A percentile compares a stretch with the other conserved stretches of the same genome.
phyloP scores from a whole-genome alignment of 2,329 filamentous ascomycete species.

The Amphichorda felina region DNA sequence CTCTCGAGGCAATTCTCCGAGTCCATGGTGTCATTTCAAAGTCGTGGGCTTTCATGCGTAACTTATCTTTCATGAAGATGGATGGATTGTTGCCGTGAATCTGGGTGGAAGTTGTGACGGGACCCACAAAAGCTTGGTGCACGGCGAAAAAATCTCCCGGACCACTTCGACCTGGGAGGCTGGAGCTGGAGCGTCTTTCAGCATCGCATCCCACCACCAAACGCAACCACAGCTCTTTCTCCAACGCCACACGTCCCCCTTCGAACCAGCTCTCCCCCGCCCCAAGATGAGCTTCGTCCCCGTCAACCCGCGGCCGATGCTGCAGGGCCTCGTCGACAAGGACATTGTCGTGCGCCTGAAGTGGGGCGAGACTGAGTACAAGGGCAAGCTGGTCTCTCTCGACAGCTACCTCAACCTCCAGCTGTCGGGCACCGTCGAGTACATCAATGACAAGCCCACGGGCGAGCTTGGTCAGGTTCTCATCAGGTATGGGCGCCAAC shows the following conservation, averaged over 20 bases:
- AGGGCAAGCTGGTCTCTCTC: constrained; percentile 80
- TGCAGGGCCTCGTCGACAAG: constrained; percentile 87
- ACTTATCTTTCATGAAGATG: no score
- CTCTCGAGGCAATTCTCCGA: no score
- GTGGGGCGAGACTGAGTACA: constrained; percentile 98
- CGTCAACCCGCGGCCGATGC: constrained; percentile 91
- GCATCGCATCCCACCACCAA: not conserved
- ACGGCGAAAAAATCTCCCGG: constrained; percentile 2
- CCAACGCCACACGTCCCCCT: not conserved
- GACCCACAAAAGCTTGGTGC: not conserved
- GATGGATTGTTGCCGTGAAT: no score
- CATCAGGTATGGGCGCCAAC: constrained; percentile 52
- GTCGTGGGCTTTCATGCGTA: no score
- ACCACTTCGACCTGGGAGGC: no score
- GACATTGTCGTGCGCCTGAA: constrained; percentile 87
- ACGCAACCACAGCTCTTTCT: not conserved
- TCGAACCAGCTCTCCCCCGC: not conserved
- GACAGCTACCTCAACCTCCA: constrained; percentile 99
- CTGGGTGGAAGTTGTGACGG: not conserved
- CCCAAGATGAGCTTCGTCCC: constrained; percentile 60
- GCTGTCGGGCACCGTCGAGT: constrained; percentile 83
- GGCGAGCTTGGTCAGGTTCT: constrained; percentile 82
- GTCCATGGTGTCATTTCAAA: no score
- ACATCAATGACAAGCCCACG: constrained; percentile 75
- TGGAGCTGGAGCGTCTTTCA: not conserved